phyloP scores from a whole-genome alignment of 768 basidiomycete species.

The Boletus pseudo-olivaceus region DNA sequence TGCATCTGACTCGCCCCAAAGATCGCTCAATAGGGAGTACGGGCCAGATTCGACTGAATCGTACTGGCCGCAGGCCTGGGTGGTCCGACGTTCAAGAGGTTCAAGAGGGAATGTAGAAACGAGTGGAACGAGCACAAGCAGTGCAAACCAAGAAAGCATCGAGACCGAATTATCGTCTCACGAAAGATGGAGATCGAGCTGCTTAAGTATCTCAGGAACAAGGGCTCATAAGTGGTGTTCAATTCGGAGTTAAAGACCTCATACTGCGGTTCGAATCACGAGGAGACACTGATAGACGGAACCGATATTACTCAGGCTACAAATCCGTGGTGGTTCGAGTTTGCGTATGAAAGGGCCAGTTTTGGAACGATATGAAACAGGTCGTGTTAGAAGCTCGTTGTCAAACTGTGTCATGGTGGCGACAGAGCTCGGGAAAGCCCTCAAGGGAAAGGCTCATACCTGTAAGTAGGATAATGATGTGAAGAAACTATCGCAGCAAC shows the following conservation, averaged over 20 bases:
- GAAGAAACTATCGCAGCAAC: not conserved
- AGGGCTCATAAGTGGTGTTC: not conserved
- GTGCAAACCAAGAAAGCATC: conserved; percentile 12
- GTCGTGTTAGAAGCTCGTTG: not conserved
- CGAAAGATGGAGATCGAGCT: not conserved
- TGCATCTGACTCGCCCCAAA: conserved; percentile 40
- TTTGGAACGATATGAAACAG: conserved; percentile 4
- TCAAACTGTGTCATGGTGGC: not conserved
- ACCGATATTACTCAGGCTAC: too few species aligned
- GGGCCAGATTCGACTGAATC: conserved; percentile 41
- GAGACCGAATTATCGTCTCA: not conserved
- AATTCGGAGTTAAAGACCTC: not conserved
- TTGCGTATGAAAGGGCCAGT: not conserved
- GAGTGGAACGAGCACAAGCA: conserved; percentile 22
- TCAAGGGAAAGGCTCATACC: not conserved
- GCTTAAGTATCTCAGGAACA: conserved; percentile 12
- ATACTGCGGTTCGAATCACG: not conserved
- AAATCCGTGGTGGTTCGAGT: not conserved
- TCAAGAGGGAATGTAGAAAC: conserved; percentile 9
- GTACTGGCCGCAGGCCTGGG: conserved; percentile 45
- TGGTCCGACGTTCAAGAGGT: not conserved
- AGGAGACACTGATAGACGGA: not conserved
- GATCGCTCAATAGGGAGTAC: conserved; percentile 52
- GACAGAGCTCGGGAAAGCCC: not conserved
- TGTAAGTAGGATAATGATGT: too few species aligned